Base-by-base conservation (phyloP, 257 asterid genomes). In the Datura wrightii region DNA sequence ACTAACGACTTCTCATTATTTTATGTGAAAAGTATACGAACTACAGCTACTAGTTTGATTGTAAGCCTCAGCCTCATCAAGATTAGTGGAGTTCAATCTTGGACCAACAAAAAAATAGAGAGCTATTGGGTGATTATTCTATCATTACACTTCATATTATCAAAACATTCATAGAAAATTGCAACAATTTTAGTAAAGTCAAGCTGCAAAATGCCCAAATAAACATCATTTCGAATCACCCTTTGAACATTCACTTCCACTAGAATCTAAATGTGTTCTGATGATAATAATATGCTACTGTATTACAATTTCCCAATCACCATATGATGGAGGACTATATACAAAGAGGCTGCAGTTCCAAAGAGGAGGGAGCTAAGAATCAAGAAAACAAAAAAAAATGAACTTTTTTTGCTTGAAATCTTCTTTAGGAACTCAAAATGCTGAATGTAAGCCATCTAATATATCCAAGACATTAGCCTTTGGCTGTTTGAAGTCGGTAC, bases 401-500 rank as follows among this genome's bases (percentile, higher is more conserved):
- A 84, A 82, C 50, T 5, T 53, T 10, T 52, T 31, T 60, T 60
- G 83, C 39, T 83, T 46, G 71, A 87, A 8, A 42, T 79, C 84
- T 53, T 48, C 65, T 59, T 83, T 86, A 55, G 88, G 58, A 82
- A 80, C 87, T 50, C 86, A 89, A 86, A 93, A 91, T 69, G 92
- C 83, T 15, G 95, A 83, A 88, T 92, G 94, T 83, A 95, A 89
- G 41, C 98, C 97, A 44, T 95, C 98, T 88, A 95, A 89, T 78
- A 91, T 86, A 89, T 95, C 98, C 91, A 95, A 88, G 81, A 89
- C 95, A 66, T 92, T 90, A 15, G 86, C 90, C 50, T 83, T 90
- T 19, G 88, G 91, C 63, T 85, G 86, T 63, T 86, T 90, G 53
- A 59, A 80, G 46, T 85, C 95, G 63, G 88, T 83, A 53, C 90